These are phyloP conservation scores for Kernera saxatilis DNA, from an alignment of 345 rosid genomes.

Conservation along the genomic window DNA sequence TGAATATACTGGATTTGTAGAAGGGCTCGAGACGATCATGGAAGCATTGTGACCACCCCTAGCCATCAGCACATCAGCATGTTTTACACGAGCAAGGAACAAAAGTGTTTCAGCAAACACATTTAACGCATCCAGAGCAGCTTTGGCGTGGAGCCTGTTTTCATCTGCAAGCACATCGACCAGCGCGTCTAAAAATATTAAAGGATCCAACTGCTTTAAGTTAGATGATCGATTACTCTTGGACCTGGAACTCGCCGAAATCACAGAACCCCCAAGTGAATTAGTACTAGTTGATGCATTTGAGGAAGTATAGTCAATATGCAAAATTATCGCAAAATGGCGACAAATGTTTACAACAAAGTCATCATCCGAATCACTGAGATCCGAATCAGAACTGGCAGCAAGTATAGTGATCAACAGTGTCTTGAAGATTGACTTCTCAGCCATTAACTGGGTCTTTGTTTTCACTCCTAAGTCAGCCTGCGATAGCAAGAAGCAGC, in stretches of 20 bases:
- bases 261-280: constrained; percentile 46
- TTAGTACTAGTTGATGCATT: constrained; percentile 47
- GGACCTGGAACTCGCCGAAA: constrained; percentile 63
- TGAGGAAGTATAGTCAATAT: constrained; percentile 53
- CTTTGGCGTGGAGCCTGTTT: constrained; percentile 85
- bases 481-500: constrained; percentile 39
- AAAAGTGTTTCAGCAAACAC: constrained; percentile 82
- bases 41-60: constrained; percentile 95
- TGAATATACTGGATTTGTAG: constrained; percentile 96
- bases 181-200: constrained; percentile 84
- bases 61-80: constrained; percentile 72
- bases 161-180: constrained; percentile 95
- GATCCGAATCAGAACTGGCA: constrained; percentile 77
- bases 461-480: constrained; percentile 98
- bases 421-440: constrained; percentile 95
- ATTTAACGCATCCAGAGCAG: constrained; percentile 79
- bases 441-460: constrained; percentile 97
- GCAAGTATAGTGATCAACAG: constrained; percentile 81
- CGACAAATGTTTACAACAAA: constrained; percentile 76
- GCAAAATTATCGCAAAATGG: constrained; percentile 92
- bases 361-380: constrained; percentile 69
- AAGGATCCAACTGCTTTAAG: constrained; percentile 89
- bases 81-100: constrained; percentile 90
- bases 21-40: constrained; percentile 98
- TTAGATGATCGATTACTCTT: constrained; percentile 50